Evolutionary conservation across 73 alveolate genomes (phyloP), one percentile per base, ranked within the genome.

Genomic region (Symbiodinium pilosum): DNA sequence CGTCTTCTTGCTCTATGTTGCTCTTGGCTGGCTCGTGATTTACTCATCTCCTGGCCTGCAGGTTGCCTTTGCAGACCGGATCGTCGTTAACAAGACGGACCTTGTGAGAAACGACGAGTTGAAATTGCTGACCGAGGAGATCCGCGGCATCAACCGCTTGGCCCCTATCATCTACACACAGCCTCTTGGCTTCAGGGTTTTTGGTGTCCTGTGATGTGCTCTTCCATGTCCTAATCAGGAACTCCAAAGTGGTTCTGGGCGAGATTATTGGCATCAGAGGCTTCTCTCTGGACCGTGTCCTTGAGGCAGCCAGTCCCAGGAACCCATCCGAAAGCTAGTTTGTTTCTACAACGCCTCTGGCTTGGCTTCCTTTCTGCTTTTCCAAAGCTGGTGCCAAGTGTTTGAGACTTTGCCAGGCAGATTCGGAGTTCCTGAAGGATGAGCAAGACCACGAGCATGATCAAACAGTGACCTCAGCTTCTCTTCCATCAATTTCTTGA

Each of bases 41-140:
- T 54, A 54, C 24, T 18, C 75, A 18, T 54, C 14, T 54, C 75
- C 24, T 54, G 14, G 14, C 75, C 75, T 14, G 75, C 89, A 87
- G 84, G 59, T 95, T 40, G 99, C 99, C 77, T 95, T 95, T 32
- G 99, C 99, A 4, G 99, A 95, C 93, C 92, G 98, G 59, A 87
- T 95, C 86, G n/a, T 95, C n/a, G 64, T 95, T 77, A 95, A 95
- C 99, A 95, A 95, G 77, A 69, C 69, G 39, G 99, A 95, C 91
- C 84, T 95, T 43, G 99, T 75, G 24, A 21, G 68, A 34, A 12
- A 43, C 47, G 43, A 64, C 28, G 89, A 93, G 75, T 71, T 93
- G 36, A 16, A 41, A 32, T 69, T 36, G 86, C 52, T 93, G 47
- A 83, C 91, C 54, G 51, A 68, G 54, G 86, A 83, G 93, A 54